These are phyloP conservation scores for Mytilinidion resinicola DNA, from an alignment of 495 filamentous ascomycete species.

Conservation along the genomic window DNA sequence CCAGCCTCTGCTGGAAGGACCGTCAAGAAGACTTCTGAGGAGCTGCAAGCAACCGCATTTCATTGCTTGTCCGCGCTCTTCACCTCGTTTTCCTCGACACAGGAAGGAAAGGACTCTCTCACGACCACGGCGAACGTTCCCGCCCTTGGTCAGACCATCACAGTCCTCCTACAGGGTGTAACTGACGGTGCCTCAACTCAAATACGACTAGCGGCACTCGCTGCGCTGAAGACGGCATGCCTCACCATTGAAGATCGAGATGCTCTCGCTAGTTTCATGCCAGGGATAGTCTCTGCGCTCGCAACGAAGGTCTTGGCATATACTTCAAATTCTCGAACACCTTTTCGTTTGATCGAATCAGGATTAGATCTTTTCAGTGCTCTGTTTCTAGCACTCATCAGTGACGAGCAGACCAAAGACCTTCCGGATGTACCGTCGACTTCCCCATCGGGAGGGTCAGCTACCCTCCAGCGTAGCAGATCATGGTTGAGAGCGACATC, in stretches of 20 bases:
- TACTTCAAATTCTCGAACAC: constrained; percentile 55
- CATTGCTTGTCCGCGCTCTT: constrained; percentile 52
- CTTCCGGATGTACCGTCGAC: constrained; percentile 25
- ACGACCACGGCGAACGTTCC: constrained; percentile 60
- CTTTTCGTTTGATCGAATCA: constrained; percentile 55
- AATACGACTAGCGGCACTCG: constrained; percentile 60
- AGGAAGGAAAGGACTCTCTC: constrained; percentile 37
- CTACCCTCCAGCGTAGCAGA: constrained; percentile 16
- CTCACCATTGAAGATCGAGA: constrained; percentile 58
- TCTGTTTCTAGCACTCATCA: constrained; percentile 58
- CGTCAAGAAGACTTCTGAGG: constrained; percentile 31
- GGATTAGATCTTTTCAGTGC: constrained; percentile 55
- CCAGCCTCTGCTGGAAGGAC: constrained; percentile 43
- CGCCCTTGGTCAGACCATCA: constrained; percentile 76
- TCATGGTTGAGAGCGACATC: constrained; percentile 80
- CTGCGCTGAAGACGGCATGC: constrained; percentile 58
- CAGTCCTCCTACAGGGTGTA: constrained; percentile 67
- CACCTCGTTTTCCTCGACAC: constrained; percentile 29
- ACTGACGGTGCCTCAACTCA: constrained; percentile 52
- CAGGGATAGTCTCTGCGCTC: constrained; percentile 78
- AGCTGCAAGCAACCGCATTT: constrained; percentile 43
- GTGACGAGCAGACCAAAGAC: constrained; percentile 49
- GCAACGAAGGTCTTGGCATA: constrained; percentile 63
- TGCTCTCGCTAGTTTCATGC: constrained; percentile 74
- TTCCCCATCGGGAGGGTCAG: no score